Evolutionary conservation across 371 early-diverging fungal species (phyloP).

Genomic region (Chytridium lagenaria): DNA sequence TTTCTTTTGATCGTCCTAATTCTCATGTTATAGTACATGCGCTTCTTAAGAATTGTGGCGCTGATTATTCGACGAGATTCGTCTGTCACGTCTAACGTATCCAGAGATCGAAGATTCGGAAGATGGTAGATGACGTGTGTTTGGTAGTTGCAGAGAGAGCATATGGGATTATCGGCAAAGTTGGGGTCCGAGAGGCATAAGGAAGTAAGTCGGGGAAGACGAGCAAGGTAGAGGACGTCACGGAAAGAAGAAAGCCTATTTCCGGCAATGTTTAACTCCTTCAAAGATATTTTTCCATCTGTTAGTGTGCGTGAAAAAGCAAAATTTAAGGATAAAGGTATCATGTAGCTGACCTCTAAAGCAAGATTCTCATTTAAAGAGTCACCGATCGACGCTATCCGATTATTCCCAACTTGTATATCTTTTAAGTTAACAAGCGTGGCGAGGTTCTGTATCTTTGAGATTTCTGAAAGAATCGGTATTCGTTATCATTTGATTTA

Average conservation of each 20-base stretch:
- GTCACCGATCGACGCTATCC: constrained; percentile 50
- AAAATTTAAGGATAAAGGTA: no score
- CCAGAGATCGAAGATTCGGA: constrained; percentile 50
- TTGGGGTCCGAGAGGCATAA: constrained; percentile 58
- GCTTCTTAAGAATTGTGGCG: constrained; percentile 62
- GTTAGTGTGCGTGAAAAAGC: no score
- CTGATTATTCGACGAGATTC: constrained; percentile 56
- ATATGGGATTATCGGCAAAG: constrained; percentile 60
- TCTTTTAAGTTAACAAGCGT: constrained; percentile 42
- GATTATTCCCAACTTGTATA: constrained; percentile 58
- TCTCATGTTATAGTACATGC: constrained; percentile 66
- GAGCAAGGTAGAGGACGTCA: constrained; percentile 54
- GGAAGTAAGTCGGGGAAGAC: constrained; percentile 47
- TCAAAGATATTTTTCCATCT: constrained; percentile 9
- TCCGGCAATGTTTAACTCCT: constrained; percentile 59
- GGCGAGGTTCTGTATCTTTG: constrained; percentile 39
- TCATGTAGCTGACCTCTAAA: constrained; percentile 41
- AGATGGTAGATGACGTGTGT: constrained; percentile 61
- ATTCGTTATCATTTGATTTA: background rate
- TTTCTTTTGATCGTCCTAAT: constrained; percentile 59
- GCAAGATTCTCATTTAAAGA: constrained; percentile 47
- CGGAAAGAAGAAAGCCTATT: constrained; percentile 57
- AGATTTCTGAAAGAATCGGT: constrained; percentile 40
- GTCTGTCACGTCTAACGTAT: constrained; percentile 57
- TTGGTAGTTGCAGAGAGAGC: constrained; percentile 61